Conservation (phyloP, 1,284 basidiomycete species). For the Chondrostereum purpureum region DNA sequence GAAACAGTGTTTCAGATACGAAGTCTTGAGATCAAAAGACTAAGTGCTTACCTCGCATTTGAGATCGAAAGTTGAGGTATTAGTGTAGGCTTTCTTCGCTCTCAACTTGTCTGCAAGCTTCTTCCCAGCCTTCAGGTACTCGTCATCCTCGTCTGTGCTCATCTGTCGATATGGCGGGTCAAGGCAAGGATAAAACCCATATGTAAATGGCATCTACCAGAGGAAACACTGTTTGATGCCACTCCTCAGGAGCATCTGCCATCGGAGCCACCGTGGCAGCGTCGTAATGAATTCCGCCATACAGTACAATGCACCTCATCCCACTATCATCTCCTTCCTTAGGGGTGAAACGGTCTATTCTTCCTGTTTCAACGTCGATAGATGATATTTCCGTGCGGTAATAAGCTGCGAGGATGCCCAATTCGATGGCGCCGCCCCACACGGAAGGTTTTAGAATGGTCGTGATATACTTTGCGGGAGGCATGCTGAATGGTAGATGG, state of each 20-base stretch:
- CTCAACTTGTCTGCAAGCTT: conserved; percentile 70
- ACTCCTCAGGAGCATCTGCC: conserved; percentile 68
- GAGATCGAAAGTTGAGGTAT: conserved; percentile 85
- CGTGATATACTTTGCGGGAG: conserved; percentile 70
- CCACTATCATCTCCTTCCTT: conserved; percentile 19
- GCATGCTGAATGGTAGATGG: conserved; percentile 35
- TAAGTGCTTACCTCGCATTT: conserved; percentile 60
- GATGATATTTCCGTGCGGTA: conserved; percentile 83
- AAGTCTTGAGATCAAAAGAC: not conserved
- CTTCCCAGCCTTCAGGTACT: conserved; percentile 59
- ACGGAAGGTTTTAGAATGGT: conserved; percentile 74
- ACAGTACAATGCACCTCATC: conserved; percentile 66
- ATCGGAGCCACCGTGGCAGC: conserved; percentile 78
- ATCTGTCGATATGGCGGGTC: conserved; percentile 2
- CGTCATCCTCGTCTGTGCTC: conserved; percentile 27
- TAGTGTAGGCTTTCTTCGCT: conserved; percentile 78
- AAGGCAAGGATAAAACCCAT: conserved; percentile 1
- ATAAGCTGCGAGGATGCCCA: conserved; percentile 75
- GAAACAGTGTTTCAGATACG: too few species aligned
- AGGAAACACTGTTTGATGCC: conserved; percentile 85
- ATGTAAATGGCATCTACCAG: conserved; percentile 26
- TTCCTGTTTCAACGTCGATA: conserved; percentile 86
- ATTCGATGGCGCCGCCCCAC: conserved; percentile 94
- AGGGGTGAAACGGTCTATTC: conserved; percentile 81
- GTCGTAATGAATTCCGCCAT: conserved; percentile 95